Evolutionary conservation across 306 rosid species (phyloP).

Genomic region (Quercus bicolor): DNA sequence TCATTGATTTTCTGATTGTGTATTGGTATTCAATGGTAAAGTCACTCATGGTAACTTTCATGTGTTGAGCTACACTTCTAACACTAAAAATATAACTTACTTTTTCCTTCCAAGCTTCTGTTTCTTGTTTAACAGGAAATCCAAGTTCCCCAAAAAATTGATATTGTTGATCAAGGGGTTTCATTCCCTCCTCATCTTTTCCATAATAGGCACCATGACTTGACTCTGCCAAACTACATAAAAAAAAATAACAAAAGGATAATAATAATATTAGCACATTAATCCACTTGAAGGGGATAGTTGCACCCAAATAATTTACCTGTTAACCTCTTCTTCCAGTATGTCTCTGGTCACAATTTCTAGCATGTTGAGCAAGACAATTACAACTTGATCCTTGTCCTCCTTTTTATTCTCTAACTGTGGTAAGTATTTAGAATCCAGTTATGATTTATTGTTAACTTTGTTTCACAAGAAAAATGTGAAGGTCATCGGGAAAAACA

Average conservation of each 20-base stretch:
- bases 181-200: constrained; percentile 54
- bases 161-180: constrained; percentile 63
- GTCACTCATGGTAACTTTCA: not conserved
- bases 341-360: constrained; percentile 95
- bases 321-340: constrained; percentile 69
- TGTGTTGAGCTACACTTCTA: not conserved
- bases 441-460: constrained; percentile 8
- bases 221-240: constrained; percentile 72
- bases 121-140: constrained; percentile 57
- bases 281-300: constrained; percentile 9
- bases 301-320: constrained; percentile 38
- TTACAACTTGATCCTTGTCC: constrained; percentile 76
- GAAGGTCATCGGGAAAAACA: constrained; percentile 10
- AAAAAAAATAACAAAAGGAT: constrained; percentile 18
- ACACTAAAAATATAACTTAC: constrained; percentile 35
- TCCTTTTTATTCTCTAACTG: constrained; percentile 62
- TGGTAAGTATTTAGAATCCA: constrained; percentile 15
- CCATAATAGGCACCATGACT: constrained; percentile 60
- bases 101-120: constrained; percentile 90
- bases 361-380: constrained; percentile 89
- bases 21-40: not conserved
- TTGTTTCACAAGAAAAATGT: constrained; percentile 15
- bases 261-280: constrained; percentile 4
- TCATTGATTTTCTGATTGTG: not conserved
- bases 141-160: constrained; percentile 51